phyloP scores from a whole-genome alignment of 495 filamentous ascomycete genomes.

The Trichoderma orchidacearum region DNA sequence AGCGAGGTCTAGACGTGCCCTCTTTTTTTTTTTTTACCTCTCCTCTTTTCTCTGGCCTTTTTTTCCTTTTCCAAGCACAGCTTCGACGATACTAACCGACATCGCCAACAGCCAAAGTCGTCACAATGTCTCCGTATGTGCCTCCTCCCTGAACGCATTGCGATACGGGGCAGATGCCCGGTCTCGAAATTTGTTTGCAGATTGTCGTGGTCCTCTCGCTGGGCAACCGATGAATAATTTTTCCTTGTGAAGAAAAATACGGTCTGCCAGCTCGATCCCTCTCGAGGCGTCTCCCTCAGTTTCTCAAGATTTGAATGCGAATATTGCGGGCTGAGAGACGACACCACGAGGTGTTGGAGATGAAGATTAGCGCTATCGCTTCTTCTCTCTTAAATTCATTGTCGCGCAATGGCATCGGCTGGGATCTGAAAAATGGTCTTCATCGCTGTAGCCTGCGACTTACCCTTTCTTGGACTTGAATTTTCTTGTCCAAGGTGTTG shows the following conservation, averaged over 20 bases:
- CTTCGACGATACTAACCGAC: constrained; percentile 3
- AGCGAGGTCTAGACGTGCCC: background rate
- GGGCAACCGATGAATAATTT: constrained; percentile 24
- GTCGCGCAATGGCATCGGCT: constrained; percentile 30
- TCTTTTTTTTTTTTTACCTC: constrained; percentile 10
- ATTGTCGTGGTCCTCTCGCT: constrained; percentile 74
- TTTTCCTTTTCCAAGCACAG: constrained; percentile 1
- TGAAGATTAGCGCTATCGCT: constrained; percentile 40
- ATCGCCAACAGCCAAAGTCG: constrained; percentile 17
- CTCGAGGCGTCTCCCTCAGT: constrained; percentile 42
- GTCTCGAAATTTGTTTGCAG: constrained; percentile 31
- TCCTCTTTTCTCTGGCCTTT: constrained; percentile 1
- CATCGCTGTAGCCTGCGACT: constrained; percentile 14
- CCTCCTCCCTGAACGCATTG: constrained; percentile 26
- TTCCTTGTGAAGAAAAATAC: constrained; percentile 13
- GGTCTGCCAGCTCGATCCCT: constrained; percentile 70
- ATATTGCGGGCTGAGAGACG: constrained; percentile 34
- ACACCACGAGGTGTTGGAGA: constrained; percentile 60
- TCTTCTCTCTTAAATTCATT: constrained; percentile 74
- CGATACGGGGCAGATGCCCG: constrained; percentile 37
- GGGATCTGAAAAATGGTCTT: constrained; percentile 7
- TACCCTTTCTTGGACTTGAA: constrained; percentile 39
- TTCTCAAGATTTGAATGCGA: constrained; percentile 29
- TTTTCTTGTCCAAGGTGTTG: constrained; percentile 55
- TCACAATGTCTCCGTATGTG: constrained; percentile 55